Evolutionary conservation across 1,284 basidiomycete species (phyloP).

Genomic region (Meripilus lineatus): DNA sequence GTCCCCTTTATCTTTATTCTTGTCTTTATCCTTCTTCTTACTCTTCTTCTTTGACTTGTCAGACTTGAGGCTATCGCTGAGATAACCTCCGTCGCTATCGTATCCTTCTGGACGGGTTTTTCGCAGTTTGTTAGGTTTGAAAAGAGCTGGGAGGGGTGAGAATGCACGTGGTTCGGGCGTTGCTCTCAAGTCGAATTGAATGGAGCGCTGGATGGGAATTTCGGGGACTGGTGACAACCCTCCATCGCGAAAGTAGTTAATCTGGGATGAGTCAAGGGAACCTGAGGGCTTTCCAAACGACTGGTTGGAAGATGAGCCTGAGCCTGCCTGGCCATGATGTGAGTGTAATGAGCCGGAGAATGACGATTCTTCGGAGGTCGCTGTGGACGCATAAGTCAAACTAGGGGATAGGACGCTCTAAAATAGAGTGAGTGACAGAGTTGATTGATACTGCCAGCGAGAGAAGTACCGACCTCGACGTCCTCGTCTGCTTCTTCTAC

Average conservation of each 20-base stretch:
- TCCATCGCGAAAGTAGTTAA: slow-evolving; percentile 10
- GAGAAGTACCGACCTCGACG: slow-evolving; percentile 20
- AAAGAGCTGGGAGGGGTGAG: slow-evolving; percentile 15
- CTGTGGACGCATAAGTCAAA: slow-evolving; percentile 31
- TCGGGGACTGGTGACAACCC: slow-evolving; percentile 9
- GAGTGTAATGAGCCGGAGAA: slow-evolving; percentile 17
- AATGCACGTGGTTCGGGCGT: slow-evolving; percentile 18
- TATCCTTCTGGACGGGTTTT: slow-evolving; percentile 39
- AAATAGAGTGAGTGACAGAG: background rate
- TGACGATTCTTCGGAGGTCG: slow-evolving; percentile 32
- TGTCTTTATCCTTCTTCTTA: slow-evolving; percentile 22
- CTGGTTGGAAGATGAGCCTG: slow-evolving; percentile 16
- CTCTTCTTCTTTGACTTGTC: slow-evolving; percentile 27
- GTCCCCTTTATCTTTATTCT: slow-evolving; percentile 14
- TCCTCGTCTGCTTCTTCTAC: slow-evolving; percentile 50
- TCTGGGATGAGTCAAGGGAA: slow-evolving; percentile 5
- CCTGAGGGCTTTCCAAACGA: slow-evolving; percentile 10
- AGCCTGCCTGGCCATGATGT: slow-evolving; percentile 20
- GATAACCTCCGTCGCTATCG: slow-evolving; percentile 50
- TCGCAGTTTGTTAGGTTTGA: slow-evolving; percentile 30
- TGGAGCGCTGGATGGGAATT: slow-evolving; percentile 14
- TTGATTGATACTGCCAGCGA: slow-evolving; percentile 7
- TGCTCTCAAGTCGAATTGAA: slow-evolving; percentile 22
- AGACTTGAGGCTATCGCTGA: slow-evolving; percentile 37
- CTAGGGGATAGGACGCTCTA: slow-evolving; percentile 27